Percentiles rank a stretch among this genome's conserved stretches.
Evolutionary conservation across 495 filamentous ascomycete species (phyloP).

Genomic region (Penicillium alfredii): DNA sequence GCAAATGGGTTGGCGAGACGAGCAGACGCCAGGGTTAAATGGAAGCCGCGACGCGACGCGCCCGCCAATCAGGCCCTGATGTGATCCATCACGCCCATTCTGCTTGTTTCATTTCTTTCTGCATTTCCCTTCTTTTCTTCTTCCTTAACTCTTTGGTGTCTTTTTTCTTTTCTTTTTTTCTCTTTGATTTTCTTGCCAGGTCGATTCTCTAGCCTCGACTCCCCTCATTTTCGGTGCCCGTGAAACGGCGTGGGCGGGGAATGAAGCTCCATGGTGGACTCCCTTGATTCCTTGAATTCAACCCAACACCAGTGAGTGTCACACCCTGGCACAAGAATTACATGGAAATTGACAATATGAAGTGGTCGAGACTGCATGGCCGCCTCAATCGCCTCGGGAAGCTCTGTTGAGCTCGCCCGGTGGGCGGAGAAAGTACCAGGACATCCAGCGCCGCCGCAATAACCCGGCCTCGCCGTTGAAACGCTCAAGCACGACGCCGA

Average conservation of each 20-base stretch:
- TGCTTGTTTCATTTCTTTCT: slow-evolving; percentile 6
- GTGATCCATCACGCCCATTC: slow-evolving; percentile 20
- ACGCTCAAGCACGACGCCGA: slow-evolving; percentile 37
- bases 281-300: no score
- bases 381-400: slow-evolving; percentile 79
- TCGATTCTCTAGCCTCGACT: no score
- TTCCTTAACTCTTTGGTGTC: neutral
- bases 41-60: slow-evolving; percentile 31
- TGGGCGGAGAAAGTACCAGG: slow-evolving; percentile 64
- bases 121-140: slow-evolving; percentile 6
- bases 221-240: no score
- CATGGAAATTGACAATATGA: no score
- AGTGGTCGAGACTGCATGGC: slow-evolving; percentile 65
- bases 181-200: no score
- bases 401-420: slow-evolving; percentile 75
- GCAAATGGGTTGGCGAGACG: neutral
- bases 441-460: slow-evolving; percentile 56
- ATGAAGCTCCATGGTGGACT: slow-evolving; percentile 17
- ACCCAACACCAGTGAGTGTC: neutral
- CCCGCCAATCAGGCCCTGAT: slow-evolving; percentile 27
- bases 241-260: no score
- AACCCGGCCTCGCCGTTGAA: slow-evolving; percentile 62
- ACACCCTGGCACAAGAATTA: no score
- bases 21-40: slow-evolving; percentile 1
- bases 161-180: neutral